Percentiles rank a stretch among this genome's conserved stretches.
Conservation (phyloP, 1,284 basidiomycete genomes). For the Uromyces viciae-fabae region DNA sequence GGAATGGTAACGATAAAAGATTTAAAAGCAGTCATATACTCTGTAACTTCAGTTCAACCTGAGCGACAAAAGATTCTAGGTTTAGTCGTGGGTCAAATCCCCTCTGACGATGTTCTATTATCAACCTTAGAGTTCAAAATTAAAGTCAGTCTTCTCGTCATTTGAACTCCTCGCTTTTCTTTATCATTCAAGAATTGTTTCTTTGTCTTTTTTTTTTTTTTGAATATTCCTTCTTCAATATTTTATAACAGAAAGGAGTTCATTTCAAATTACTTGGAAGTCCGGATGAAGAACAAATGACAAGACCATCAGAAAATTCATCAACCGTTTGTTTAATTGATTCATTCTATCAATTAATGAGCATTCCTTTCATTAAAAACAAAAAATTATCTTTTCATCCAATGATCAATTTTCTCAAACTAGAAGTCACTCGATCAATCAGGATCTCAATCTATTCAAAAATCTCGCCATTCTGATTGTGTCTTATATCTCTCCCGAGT, state of each 20-base stretch:
- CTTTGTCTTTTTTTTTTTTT: slow-evolving; percentile 37
- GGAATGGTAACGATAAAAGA: slow-evolving; percentile 31
- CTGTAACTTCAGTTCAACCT: slow-evolving; percentile 72
- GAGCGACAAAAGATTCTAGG: slow-evolving; percentile 86
- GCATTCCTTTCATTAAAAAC: too few relatives aligned
- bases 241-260: slow-evolving; percentile 22
- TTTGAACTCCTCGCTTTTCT: slow-evolving; percentile 33
- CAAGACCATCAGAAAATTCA: background rate
- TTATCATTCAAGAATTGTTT: slow-evolving; percentile 35
- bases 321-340: background rate
- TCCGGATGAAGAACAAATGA: slow-evolving; percentile 32
- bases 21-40: slow-evolving; percentile 59
- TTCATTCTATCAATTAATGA: too few relatives aligned
- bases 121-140: slow-evolving; percentile 50
- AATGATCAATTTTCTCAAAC: background rate
- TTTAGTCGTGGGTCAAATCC: slow-evolving; percentile 76
- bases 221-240: background rate
- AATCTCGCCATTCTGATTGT: slow-evolving; percentile 29
- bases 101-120: slow-evolving; percentile 68
- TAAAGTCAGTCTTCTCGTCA: slow-evolving; percentile 50
- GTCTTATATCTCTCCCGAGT: slow-evolving; percentile 29
- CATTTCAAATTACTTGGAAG: slow-evolving; percentile 43
- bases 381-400: too few relatives aligned
- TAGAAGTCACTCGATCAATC: slow-evolving; percentile 8
- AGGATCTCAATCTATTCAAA: slow-evolving; percentile 12